These are phyloP conservation scores for Tolypocladium paradoxum DNA, from an alignment of 2,329 filamentous ascomycete genomes.

Conservation along the genomic window DNA sequence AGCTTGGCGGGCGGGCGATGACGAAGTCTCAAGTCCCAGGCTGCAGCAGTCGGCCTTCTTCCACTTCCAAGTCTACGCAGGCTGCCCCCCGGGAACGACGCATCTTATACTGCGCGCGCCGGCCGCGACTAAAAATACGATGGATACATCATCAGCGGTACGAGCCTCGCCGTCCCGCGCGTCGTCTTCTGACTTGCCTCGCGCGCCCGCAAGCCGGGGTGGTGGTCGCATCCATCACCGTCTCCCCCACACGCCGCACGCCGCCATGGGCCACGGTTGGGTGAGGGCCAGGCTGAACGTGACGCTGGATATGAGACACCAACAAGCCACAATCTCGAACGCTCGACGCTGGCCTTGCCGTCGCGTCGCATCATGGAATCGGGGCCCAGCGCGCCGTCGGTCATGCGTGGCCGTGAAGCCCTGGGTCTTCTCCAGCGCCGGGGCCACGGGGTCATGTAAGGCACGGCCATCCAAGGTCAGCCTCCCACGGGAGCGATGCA, in stretches of 20 bases:
- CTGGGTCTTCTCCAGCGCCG: constrained; percentile 4
- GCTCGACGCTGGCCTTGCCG: constrained; percentile 11
- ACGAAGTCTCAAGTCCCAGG: not conserved
- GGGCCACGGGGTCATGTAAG: constrained; percentile 20
- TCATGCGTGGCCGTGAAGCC: constrained; percentile 13
- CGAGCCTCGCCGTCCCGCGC: constrained; percentile 2
- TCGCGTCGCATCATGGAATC: constrained; percentile 18
- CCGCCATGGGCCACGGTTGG: constrained; percentile 9
- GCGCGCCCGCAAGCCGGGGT: not conserved
- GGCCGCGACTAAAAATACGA: not conserved
- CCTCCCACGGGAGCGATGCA: constrained; percentile 2
- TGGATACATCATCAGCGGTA: not conserved
- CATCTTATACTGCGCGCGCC: constrained; percentile 1
- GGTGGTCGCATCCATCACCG: constrained; percentile 4
- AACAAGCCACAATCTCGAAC: constrained; percentile 17
- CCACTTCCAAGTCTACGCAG: not conserved
- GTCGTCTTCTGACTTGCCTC: constrained; percentile 4
- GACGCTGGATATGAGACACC: constrained; percentile 26
- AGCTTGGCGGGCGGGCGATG: not conserved
- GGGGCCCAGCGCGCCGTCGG: constrained; percentile 8
- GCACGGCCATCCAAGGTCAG: constrained; percentile 12
- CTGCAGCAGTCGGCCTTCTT: not conserved
- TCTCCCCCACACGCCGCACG: not conserved
- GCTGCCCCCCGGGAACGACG: not conserved
- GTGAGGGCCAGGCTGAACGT: constrained; percentile 21